A percentile compares a stretch with the other conserved stretches of the same genome.
Conservation (phyloP, 768 basidiomycete species). For the Serendipita indica region DNA sequence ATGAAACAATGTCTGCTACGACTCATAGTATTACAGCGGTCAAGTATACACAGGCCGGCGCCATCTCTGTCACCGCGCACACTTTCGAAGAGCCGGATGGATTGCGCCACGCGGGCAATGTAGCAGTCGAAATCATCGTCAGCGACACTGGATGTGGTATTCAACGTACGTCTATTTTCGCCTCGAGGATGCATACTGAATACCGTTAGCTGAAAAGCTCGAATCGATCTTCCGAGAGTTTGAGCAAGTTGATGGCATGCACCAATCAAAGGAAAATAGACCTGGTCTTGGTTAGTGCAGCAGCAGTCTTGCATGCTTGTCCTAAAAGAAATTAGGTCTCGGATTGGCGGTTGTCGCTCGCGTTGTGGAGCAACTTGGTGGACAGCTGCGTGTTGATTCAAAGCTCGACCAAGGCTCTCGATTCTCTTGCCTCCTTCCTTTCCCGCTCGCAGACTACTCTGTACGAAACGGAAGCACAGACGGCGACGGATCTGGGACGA, state of each 20-base stretch:
- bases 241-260: slow-evolving; percentile 50
- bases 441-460: slow-evolving; percentile 27
- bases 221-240: slow-evolving; percentile 69
- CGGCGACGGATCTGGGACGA: background rate
- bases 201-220: slow-evolving; percentile 36
- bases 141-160: slow-evolving; percentile 66
- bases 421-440: slow-evolving; percentile 59
- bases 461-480: slow-evolving; percentile 5
- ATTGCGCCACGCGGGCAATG: slow-evolving; percentile 30
- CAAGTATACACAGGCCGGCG: slow-evolving; percentile 53
- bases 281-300: slow-evolving; percentile 34
- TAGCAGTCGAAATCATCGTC: slow-evolving; percentile 54
- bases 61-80: slow-evolving; percentile 44
- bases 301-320: background rate
- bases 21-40: slow-evolving; percentile 26
- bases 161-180: slow-evolving; percentile 4
- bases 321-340: slow-evolving; percentile 31
- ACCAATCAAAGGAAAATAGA: slow-evolving; percentile 23
- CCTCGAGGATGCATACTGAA: background rate
- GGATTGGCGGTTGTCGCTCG: slow-evolving; percentile 70
- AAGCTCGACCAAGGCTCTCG: slow-evolving; percentile 47
- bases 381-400: slow-evolving; percentile 66
- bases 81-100: slow-evolving; percentile 38
- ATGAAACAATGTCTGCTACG: background rate
- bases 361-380: slow-evolving; percentile 64